Conservation (phyloP, 1,284 basidiomycete genomes). For the Tylopilus sp. region DNA sequence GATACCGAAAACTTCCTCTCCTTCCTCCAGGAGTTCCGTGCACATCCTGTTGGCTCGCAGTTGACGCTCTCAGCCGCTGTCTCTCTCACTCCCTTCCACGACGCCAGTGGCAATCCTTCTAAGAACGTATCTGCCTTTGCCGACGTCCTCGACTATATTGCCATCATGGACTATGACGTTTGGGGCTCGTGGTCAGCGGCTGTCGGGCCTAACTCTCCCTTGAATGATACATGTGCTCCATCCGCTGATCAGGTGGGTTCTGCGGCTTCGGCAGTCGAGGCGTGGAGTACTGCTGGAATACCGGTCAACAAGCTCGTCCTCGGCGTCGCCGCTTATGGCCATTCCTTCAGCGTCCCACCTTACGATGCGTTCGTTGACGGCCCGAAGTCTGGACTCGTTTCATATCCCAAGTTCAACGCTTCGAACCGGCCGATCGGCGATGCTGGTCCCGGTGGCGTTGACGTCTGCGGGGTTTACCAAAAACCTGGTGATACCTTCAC, state of each 20-base stretch:
- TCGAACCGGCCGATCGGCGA: slow-evolving; percentile 41
- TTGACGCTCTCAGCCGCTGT: slow-evolving; percentile 41
- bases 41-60: slow-evolving; percentile 37
- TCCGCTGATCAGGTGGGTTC: slow-evolving; percentile 58
- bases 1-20: slow-evolving; percentile 46
- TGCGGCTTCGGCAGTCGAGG: slow-evolving; percentile 54
- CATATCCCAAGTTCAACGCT: slow-evolving; percentile 40
- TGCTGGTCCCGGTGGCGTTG: slow-evolving; percentile 32
- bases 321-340: slow-evolving; percentile 59
- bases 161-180: slow-evolving; percentile 74
- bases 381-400: slow-evolving; percentile 27
- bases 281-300: slow-evolving; percentile 63
- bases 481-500: slow-evolving; percentile 39
- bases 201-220: slow-evolving; percentile 65
- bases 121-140: slow-evolving; percentile 47
- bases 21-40: slow-evolving; percentile 49
- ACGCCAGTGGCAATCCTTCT: slow-evolving; percentile 48
- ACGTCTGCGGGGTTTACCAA: slow-evolving; percentile 39
- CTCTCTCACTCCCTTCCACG: slow-evolving; percentile 54
- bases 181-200: slow-evolving; percentile 51
- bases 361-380: slow-evolving; percentile 28
- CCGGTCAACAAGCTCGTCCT: slow-evolving; percentile 61
- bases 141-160: slow-evolving; percentile 55
- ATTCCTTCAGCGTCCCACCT: slow-evolving; percentile 39
- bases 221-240: slow-evolving; percentile 57